Conservation (phyloP, 208 protist genomes). For the Acanthamoeba castellanii region DNA sequence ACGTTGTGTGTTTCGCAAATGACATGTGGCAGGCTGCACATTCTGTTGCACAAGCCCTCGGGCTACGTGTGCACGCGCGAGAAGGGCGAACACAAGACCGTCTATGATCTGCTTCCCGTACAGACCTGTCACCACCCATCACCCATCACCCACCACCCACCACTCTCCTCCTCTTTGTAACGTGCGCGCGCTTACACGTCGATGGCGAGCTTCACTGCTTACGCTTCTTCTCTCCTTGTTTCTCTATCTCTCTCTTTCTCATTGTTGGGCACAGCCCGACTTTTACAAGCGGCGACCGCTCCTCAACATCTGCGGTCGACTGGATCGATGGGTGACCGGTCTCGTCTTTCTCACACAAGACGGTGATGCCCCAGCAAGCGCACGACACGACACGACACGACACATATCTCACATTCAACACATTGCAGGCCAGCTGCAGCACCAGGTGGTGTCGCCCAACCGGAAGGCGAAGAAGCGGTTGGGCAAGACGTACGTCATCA, state of each 20-base stretch:
- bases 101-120: slow-evolving; percentile 50
- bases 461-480: slow-evolving; percentile 27
- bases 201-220: not conserved
- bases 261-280: not conserved
- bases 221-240: not conserved
- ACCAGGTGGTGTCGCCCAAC: slow-evolving; percentile 36
- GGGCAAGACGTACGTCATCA: slow-evolving; percentile 15
- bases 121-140: not conserved
- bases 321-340: slow-evolving; percentile 62
- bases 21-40: not conserved
- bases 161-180: not conserved
- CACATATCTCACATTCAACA: not conserved
- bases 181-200: too few species aligned
- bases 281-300: not conserved
- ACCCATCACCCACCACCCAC: not conserved
- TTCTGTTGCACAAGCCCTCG: slow-evolving; percentile 30
- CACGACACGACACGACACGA: not conserved
- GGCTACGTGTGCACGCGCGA: slow-evolving; percentile 54
- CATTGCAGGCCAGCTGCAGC: slow-evolving; percentile 23
- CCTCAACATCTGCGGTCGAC: slow-evolving; percentile 52
- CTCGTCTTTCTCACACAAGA: slow-evolving; percentile 55
- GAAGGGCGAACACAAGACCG: slow-evolving; percentile 51
- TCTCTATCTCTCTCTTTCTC: not conserved
- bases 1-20: not conserved
- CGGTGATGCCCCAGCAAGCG: not conserved